These are phyloP conservation scores for Thelephora terrestris DNA, from an alignment of 1,284 basidiomycete species.

Conservation along the genomic window DNA sequence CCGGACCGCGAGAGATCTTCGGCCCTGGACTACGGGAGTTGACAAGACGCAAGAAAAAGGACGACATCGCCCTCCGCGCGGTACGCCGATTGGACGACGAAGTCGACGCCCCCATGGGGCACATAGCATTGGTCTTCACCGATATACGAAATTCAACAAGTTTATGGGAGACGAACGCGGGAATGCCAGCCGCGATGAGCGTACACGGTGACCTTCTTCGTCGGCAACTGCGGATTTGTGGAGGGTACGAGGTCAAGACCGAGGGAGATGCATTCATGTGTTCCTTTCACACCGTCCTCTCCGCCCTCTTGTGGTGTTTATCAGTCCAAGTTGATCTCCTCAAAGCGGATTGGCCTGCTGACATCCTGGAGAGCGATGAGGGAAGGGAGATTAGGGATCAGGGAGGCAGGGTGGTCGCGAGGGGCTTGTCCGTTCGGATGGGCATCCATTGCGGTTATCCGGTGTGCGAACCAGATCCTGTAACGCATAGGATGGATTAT, in stretches of 20 bases:
- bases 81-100: slow-evolving; percentile 67
- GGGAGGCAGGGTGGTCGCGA: slow-evolving; percentile 64
- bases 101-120: slow-evolving; percentile 81
- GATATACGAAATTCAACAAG: slow-evolving; percentile 98
- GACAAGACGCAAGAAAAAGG: slow-evolving; percentile 25
- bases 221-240: slow-evolving; percentile 81
- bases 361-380: slow-evolving; percentile 90
- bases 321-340: slow-evolving; percentile 83
- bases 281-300: slow-evolving; percentile 84
- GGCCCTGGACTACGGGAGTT: slow-evolving; percentile 36
- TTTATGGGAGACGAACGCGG: slow-evolving; percentile 94
- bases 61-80: slow-evolving; percentile 43
- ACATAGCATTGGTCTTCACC: slow-evolving; percentile 93
- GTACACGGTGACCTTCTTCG: slow-evolving; percentile 87
- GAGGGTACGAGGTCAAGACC: slow-evolving; percentile 98
- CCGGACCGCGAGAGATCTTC: slow-evolving; percentile 29
- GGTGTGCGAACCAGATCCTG: slow-evolving; percentile 87
- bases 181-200: slow-evolving; percentile 93
- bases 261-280: slow-evolving; percentile 99
- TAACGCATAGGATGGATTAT: slow-evolving; percentile 97
- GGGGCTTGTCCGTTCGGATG: slow-evolving; percentile 94
- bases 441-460: slow-evolving; percentile 93
- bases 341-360: slow-evolving; percentile 86
- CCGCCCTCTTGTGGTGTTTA: slow-evolving; percentile 89
- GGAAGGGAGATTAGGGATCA: slow-evolving; percentile 75